These are phyloP conservation scores for Fusarium foetens DNA, from an alignment of 2,329 filamentous ascomycete species.

Conservation along the genomic window DNA sequence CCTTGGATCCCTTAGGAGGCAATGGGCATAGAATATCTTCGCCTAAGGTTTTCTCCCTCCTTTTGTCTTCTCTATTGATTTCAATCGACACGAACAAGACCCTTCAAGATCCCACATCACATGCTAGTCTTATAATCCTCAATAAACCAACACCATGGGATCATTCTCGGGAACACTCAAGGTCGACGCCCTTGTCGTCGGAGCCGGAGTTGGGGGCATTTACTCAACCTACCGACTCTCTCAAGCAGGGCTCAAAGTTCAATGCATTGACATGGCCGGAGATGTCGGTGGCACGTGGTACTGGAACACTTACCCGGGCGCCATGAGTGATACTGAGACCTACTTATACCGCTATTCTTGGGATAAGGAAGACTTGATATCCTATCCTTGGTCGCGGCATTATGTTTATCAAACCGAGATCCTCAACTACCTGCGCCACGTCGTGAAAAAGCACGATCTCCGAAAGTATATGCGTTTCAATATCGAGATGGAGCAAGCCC, in stretches of 20 bases:
- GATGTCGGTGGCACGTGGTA: slow-evolving; percentile 23
- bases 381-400: slow-evolving; percentile 16
- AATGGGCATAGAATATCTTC: no score
- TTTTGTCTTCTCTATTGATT: no score
- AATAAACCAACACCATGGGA: background rate
- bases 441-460: slow-evolving; percentile 9
- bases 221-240: slow-evolving; percentile 11
- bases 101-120: no score
- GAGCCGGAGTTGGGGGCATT: slow-evolving; percentile 14
- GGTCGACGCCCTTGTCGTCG: slow-evolving; percentile 18
- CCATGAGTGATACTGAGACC: slow-evolving; percentile 23
- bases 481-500: background rate
- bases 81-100: no score
- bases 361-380: slow-evolving; percentile 18
- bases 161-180: slow-evolving; percentile 1
- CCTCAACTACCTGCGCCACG: slow-evolving; percentile 15
- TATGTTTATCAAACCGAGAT: slow-evolving; percentile 27
- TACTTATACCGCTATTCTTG: slow-evolving; percentile 24
- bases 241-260: background rate
- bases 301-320: slow-evolving; percentile 24
- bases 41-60: no score
- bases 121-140: no score
- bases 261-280: slow-evolving; percentile 10
- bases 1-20: no score
- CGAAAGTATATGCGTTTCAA: background rate